phyloP scores from a whole-genome alignment of 257 asterid genomes.

The Henckelia pumila region DNA sequence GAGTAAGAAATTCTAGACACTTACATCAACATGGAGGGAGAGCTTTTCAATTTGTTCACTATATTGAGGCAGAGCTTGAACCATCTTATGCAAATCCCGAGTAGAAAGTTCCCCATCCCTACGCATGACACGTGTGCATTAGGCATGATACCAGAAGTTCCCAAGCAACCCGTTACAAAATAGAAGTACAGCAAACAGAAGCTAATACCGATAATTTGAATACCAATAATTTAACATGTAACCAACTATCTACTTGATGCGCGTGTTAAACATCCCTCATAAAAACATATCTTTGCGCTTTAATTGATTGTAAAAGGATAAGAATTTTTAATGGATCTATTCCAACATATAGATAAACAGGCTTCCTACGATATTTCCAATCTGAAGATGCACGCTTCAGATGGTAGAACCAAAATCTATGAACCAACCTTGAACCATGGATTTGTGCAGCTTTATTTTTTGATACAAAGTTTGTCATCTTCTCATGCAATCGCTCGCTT shows the following conservation, averaged over 20 bases:
- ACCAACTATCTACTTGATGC: not conserved
- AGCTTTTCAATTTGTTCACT: slow-evolving; percentile 99
- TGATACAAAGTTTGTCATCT: slow-evolving; percentile 89
- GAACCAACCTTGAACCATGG: slow-evolving; percentile 83
- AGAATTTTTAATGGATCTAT: slow-evolving; percentile 8
- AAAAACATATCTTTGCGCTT: not conserved
- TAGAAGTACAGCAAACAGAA: slow-evolving; percentile 20
- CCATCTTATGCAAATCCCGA: slow-evolving; percentile 98
- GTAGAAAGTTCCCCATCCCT: slow-evolving; percentile 86
- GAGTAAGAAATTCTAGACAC: slow-evolving; percentile 39
- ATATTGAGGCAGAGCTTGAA: slow-evolving; percentile 98
- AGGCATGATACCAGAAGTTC: slow-evolving; percentile 14
- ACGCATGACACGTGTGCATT: slow-evolving; percentile 29
- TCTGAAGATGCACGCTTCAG: not conserved
- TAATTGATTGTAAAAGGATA: slow-evolving; percentile 1
- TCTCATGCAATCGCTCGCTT: slow-evolving; percentile 86
- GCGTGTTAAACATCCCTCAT: not conserved
- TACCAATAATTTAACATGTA: not conserved
- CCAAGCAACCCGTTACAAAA: slow-evolving; percentile 4
- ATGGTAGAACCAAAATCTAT: slow-evolving; percentile 20
- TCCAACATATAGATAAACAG: slow-evolving; percentile 13
- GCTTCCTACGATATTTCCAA: slow-evolving; percentile 10
- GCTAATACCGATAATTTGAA: not conserved
- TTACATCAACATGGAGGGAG: slow-evolving; percentile 99
- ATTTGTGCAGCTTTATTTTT: slow-evolving; percentile 98